Percentiles rank a stretch among this genome's conserved stretches.
Evolutionary conservation across 1,284 basidiomycete genomes (phyloP).

Genomic region (Cryptococcus maquisensis): DNA sequence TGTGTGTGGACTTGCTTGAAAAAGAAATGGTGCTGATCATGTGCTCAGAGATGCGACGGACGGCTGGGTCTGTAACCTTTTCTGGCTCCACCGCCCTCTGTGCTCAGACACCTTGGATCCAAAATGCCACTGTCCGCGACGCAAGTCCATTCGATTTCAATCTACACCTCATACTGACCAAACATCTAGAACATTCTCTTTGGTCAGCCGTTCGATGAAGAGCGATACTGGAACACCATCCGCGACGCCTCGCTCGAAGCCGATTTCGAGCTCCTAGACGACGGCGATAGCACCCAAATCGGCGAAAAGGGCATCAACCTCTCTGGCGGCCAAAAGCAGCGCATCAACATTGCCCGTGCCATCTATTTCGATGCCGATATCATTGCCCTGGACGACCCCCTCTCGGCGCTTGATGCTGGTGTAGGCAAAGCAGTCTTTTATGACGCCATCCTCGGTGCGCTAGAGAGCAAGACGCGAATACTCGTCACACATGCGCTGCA

Average conservation of each 20-base stretch:
- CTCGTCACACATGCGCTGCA: conserved; percentile 68
- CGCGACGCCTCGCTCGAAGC: conserved; percentile 68
- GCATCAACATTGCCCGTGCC: conserved; percentile 66
- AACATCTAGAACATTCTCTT: conserved; percentile 72
- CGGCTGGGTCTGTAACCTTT: conserved; percentile 60
- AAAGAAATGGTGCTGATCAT: conserved; percentile 34
- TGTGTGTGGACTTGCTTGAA: conserved; percentile 31
- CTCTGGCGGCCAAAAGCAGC: conserved; percentile 45
- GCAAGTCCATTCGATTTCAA: conserved; percentile 3
- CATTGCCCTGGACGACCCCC: conserved; percentile 73
- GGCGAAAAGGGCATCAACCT: conserved; percentile 67
- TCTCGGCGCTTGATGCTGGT: conserved; percentile 71
- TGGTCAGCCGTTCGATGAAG: conserved; percentile 71
- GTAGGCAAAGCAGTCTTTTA: conserved; percentile 67
- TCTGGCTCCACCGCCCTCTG: conserved; percentile 68
- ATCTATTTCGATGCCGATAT: conserved; percentile 82
- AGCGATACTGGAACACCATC: conserved; percentile 71
- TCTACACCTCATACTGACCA: neutral
- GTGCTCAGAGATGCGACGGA: conserved; percentile 61
- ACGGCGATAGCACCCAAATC: conserved; percentile 81
- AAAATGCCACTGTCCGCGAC: conserved; percentile 64
- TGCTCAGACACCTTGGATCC: conserved; percentile 74
- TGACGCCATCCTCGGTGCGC: conserved; percentile 61
- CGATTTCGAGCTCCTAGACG: conserved; percentile 73
- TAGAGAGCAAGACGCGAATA: conserved; percentile 60